Evolutionary conservation across 176 grass and related monocot species (phyloP).

Genomic region (Bonia amplexicaulis): DNA sequence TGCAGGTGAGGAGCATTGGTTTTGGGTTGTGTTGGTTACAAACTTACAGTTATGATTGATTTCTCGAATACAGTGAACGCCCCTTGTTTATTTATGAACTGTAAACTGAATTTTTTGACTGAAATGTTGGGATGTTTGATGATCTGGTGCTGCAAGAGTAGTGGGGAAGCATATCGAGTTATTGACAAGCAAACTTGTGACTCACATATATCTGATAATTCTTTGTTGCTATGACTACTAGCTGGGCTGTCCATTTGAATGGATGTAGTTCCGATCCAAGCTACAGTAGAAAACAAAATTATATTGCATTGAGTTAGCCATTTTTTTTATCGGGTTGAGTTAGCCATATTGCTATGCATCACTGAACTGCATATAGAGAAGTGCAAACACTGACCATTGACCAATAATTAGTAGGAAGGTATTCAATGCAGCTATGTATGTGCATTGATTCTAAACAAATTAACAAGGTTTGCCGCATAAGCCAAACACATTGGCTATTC

Average conservation of each 20-base stretch:
- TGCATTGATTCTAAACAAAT: not conserved
- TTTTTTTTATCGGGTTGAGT: not conserved
- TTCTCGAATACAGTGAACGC: not conserved
- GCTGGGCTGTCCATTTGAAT: not conserved
- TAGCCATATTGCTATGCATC: not conserved
- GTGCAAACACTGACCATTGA: not conserved
- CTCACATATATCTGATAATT: not conserved
- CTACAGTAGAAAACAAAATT: not conserved
- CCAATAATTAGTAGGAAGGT: not conserved
- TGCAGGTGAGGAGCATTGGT: constrained; percentile 44
- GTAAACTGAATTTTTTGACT: not conserved
- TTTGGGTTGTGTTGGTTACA: not conserved
- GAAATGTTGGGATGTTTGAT: not conserved
- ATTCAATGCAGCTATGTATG: not conserved
- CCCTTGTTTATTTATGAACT: not conserved
- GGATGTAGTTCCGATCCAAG: not conserved
- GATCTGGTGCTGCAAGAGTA: not conserved
- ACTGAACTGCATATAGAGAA: not conserved
- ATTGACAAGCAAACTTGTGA: not conserved
- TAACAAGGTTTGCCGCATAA: not conserved
- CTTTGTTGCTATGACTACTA: not conserved
- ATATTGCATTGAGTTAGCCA: not conserved
- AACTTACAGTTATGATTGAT: not conserved
- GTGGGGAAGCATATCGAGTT: not conserved
- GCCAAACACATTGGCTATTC: not conserved